Conservation (phyloP, 169 alveolate genomes). For the Plasmodium sp. region DNA sequence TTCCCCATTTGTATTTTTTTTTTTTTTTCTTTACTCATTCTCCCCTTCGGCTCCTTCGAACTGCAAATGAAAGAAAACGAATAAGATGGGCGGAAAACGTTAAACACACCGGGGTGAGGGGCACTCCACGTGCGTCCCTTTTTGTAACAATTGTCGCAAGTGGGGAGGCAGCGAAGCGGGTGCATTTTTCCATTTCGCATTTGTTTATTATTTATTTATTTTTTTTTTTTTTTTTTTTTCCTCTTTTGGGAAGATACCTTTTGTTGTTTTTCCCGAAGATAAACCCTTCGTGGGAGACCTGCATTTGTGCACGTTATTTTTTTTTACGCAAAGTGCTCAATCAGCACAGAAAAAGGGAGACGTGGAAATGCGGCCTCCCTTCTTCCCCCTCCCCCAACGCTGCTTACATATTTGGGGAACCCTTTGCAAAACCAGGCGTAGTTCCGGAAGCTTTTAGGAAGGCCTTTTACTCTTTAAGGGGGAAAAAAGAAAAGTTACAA, state of each 20-base stretch:
- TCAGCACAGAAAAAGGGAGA: background rate
- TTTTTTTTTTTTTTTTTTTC: background rate
- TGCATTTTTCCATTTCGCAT: background rate
- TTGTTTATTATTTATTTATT: background rate
- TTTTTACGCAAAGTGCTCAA: background rate
- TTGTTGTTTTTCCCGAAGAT: slow-evolving; percentile 71
- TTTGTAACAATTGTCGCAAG: background rate
- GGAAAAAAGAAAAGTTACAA: slow-evolving; percentile 3
- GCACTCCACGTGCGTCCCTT: background rate
- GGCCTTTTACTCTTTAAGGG: slow-evolving; percentile 48
- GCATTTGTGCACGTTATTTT: background rate
- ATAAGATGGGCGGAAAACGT: background rate
- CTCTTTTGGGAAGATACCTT: slow-evolving; percentile 25
- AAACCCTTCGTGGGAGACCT: slow-evolving; percentile 75
- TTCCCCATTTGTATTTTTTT: background rate
- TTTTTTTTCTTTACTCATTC: slow-evolving; percentile 1
- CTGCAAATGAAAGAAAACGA: background rate
- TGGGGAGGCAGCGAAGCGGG: background rate
- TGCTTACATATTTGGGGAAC: slow-evolving; percentile 67
- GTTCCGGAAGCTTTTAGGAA: slow-evolving; percentile 56
- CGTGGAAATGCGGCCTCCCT: background rate
- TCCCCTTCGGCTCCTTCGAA: background rate
- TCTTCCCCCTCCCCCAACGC: background rate
- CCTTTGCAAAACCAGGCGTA: slow-evolving; percentile 76
- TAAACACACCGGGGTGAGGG: background rate